phyloP scores from a whole-genome alignment of 805 yeast species.

The Phaffomyces opuntiae region DNA sequence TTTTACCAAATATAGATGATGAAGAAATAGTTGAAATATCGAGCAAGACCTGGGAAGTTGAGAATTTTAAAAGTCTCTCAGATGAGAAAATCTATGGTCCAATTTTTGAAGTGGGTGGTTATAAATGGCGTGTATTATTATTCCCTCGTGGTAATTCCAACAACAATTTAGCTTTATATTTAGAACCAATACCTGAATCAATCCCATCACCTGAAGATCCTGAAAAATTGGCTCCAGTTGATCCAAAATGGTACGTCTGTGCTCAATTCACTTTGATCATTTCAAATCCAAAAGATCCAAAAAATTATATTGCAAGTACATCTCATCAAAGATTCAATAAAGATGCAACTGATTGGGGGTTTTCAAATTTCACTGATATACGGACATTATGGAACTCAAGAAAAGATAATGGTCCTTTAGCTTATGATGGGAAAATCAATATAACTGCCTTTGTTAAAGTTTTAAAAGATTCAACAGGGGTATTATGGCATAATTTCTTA shows the following conservation, averaged over 20 bases:
- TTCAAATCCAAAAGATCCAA: constrained; percentile 73
- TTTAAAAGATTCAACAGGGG: constrained; percentile 87
- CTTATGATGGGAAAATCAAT: constrained; percentile 50
- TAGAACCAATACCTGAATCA: constrained; percentile 49
- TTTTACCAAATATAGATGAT: constrained; percentile 23
- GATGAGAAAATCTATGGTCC: constrained; percentile 31
- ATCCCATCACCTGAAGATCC: constrained; percentile 15
- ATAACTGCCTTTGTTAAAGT: constrained; percentile 73
- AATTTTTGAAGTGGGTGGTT: constrained; percentile 50
- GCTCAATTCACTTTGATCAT: constrained; percentile 82
- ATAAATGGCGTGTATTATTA: constrained; percentile 61
- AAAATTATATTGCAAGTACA: constrained; percentile 48
- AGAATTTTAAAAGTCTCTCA: constrained; percentile 21
- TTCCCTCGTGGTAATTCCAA: constrained; percentile 72
- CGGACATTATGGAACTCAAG: constrained; percentile 22
- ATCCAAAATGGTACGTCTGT: constrained; percentile 75
- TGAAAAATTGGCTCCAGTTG: constrained; percentile 24
- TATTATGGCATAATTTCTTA: constrained; percentile 81
- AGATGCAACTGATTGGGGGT: constrained; percentile 93
- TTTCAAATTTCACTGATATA: constrained; percentile 65
- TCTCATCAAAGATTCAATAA: constrained; percentile 76
- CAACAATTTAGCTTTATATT: constrained; percentile 59
- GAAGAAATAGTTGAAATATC: constrained; percentile 26
- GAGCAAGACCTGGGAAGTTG: constrained; percentile 33
- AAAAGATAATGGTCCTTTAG: constrained; percentile 29